Percentiles rank a stretch among this genome's conserved stretches.
Evolutionary conservation across 2,329 filamentous ascomycete genomes (phyloP).

Genomic region (Pleoardoris graminearum): DNA sequence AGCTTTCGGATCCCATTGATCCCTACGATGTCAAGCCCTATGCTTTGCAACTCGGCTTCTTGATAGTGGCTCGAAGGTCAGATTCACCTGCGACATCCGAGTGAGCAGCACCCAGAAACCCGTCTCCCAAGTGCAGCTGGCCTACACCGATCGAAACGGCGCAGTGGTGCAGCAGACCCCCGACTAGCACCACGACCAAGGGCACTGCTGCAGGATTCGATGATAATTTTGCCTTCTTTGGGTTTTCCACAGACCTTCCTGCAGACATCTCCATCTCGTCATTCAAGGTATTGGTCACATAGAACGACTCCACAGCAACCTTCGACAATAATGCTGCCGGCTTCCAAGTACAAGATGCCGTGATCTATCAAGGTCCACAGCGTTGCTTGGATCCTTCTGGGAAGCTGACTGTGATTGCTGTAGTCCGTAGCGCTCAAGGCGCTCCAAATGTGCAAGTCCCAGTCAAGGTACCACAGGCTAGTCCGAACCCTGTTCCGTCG

Average conservation of each 20-base stretch:
- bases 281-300: slow-evolving; percentile 59
- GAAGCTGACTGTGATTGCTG: slow-evolving; percentile 29
- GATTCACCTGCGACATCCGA: slow-evolving; percentile 60
- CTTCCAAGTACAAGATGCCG: slow-evolving; percentile 59
- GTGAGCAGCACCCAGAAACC: slow-evolving; percentile 57
- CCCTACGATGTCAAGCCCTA: slow-evolving; percentile 65
- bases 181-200: slow-evolving; percentile 50
- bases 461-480: slow-evolving; percentile 26
- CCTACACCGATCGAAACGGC: slow-evolving; percentile 61
- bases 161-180: slow-evolving; percentile 51
- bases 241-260: slow-evolving; percentile 52
- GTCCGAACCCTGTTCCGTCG: slow-evolving; percentile 27
- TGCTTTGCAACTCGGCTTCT: slow-evolving; percentile 60
- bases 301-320: slow-evolving; percentile 50
- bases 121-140: slow-evolving; percentile 55
- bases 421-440: slow-evolving; percentile 22
- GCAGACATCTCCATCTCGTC: slow-evolving; percentile 64
- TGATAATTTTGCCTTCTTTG: slow-evolving; percentile 57
- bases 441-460: slow-evolving; percentile 24
- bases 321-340: slow-evolving; percentile 62
- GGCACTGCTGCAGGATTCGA: slow-evolving; percentile 62
- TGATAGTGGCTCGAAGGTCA: slow-evolving; percentile 53
- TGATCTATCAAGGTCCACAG: slow-evolving; percentile 60
- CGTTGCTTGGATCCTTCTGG: slow-evolving; percentile 53
- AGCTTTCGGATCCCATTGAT: slow-evolving; percentile 56